These are phyloP conservation scores for Solanum hybrid DNA, from an alignment of 305 asterid genomes.

Conservation along the genomic window DNA sequence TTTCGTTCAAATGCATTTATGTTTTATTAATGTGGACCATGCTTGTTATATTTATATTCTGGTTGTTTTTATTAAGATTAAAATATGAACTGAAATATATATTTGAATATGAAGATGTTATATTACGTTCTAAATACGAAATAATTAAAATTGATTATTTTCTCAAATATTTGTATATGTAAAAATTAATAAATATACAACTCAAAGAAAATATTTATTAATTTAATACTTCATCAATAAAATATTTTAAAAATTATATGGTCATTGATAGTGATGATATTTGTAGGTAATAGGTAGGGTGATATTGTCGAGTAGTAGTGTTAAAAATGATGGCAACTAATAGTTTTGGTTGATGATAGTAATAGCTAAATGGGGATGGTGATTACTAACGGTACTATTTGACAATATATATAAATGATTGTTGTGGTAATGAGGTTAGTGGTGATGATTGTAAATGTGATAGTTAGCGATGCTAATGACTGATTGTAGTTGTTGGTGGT, in stretches of 20 bases:
- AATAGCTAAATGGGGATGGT: neutral
- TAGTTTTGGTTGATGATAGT: neutral
- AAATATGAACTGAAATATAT: neutral
- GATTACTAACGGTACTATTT: neutral
- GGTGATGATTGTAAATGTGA: neutral
- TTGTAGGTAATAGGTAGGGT: neutral
- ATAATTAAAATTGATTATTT: neutral
- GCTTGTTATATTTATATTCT: neutral
- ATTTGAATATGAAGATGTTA: neutral
- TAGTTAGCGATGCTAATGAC: neutral
- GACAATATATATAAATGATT: neutral
- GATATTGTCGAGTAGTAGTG: neutral
- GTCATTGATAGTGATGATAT: neutral
- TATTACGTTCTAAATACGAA: neutral
- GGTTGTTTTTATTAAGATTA: neutral
- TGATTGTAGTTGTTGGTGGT: neutral
- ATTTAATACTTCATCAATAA: neutral
- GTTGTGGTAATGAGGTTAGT: neutral
- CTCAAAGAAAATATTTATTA: neutral
- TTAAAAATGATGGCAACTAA: neutral
- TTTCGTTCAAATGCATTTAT: neutral
- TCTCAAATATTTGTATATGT: neutral
- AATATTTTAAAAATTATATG: neutral
- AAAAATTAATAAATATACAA: neutral
- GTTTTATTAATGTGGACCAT: neutral